These are phyloP conservation scores for Staphylotrichum longicolle DNA, from an alignment of 495 filamentous ascomycete genomes.

Conservation along the genomic window DNA sequence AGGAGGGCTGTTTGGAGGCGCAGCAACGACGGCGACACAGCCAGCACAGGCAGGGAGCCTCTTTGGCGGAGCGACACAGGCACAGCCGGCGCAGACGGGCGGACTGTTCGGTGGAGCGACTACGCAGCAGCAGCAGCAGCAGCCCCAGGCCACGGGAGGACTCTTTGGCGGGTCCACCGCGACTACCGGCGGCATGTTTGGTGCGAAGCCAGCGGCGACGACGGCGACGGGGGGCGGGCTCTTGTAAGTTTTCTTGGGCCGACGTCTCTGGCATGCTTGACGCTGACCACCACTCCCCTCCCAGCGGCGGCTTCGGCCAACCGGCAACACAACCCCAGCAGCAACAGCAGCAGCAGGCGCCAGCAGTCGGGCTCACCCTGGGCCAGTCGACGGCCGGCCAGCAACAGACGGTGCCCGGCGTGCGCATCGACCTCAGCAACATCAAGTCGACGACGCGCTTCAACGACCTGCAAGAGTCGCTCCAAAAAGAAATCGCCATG, in stretches of 20 bases:
- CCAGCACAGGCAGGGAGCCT: slow-evolving; percentile 22
- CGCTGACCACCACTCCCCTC: slow-evolving; percentile 18
- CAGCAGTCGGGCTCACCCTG: slow-evolving; percentile 24
- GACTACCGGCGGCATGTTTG: slow-evolving; percentile 49
- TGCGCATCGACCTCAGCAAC: slow-evolving; percentile 72
- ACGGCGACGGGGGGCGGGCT: slow-evolving; percentile 35
- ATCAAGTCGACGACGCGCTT: slow-evolving; percentile 84
- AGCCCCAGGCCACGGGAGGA: slow-evolving; percentile 24
- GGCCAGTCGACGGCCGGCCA: slow-evolving; percentile 47
- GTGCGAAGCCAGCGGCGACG: slow-evolving; percentile 34
- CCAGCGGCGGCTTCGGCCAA: slow-evolving; percentile 28
- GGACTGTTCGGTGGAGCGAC: slow-evolving; percentile 24
- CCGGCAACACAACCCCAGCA: slow-evolving; percentile 33
- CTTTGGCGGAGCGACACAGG: slow-evolving; percentile 18
- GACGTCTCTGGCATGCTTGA: background rate
- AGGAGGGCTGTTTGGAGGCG: slow-evolving; percentile 23
- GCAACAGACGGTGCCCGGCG: slow-evolving; percentile 61
- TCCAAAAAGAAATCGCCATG: slow-evolving; percentile 71
- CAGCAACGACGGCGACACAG: slow-evolving; percentile 9
- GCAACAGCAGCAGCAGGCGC: slow-evolving; percentile 51
- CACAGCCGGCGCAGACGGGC: slow-evolving; percentile 26
- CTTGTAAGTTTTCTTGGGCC: slow-evolving; percentile 47
- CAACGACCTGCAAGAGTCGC: slow-evolving; percentile 76
- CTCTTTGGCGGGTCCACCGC: slow-evolving; percentile 34
- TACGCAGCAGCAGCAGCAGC: slow-evolving; percentile 25